Percentiles rank a stretch among this genome's conserved stretches.
phyloP scores from a whole-genome alignment of 2,329 filamentous ascomycete genomes.

The Pseudogymnoascus sp. region DNA sequence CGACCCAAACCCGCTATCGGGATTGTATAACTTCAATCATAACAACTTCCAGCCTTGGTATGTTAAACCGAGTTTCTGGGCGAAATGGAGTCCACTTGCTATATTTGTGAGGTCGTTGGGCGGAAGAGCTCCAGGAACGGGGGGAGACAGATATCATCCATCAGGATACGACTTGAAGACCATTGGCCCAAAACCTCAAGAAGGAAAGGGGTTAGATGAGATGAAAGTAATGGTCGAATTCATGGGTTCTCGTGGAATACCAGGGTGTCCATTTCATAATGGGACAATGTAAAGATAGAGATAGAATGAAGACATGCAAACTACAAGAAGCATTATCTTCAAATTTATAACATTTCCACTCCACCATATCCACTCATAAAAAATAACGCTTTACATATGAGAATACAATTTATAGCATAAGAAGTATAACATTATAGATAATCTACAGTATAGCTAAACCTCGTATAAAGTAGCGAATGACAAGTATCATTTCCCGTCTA shows the following conservation, averaged over 20 bases:
- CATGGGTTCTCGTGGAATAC: slow-evolving; percentile 10
- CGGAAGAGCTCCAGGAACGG: slow-evolving; percentile 13
- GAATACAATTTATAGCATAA: too few relatives aligned
- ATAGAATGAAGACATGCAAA: too few relatives aligned
- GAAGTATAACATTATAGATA: background rate
- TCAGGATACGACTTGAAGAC: slow-evolving; percentile 15
- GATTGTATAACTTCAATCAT: slow-evolving; percentile 15
- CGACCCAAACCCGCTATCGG: slow-evolving; percentile 15
- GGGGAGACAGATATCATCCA: slow-evolving; percentile 14
- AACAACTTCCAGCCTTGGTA: slow-evolving; percentile 14
- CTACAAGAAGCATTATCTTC: background rate
- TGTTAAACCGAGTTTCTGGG: slow-evolving; percentile 14
- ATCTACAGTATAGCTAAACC: background rate
- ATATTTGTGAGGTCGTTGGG: slow-evolving; percentile 11
- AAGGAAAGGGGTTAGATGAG: slow-evolving; percentile 13
- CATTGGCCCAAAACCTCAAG: slow-evolving; percentile 16
- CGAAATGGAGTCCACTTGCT: slow-evolving; percentile 11
- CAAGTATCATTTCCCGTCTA: background rate
- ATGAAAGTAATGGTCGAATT: slow-evolving; percentile 14
- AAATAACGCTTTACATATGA: too few relatives aligned
- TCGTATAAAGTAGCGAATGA: background rate
- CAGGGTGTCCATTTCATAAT: background rate
- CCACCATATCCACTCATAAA: background rate
- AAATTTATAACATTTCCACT: background rate
- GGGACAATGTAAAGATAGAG: background rate